A percentile compares a stretch with the other conserved stretches of the same genome.
These are phyloP conservation scores for Sporothrix phasma DNA, from an alignment of 2,329 filamentous ascomycete genomes.

Conservation along the genomic window DNA sequence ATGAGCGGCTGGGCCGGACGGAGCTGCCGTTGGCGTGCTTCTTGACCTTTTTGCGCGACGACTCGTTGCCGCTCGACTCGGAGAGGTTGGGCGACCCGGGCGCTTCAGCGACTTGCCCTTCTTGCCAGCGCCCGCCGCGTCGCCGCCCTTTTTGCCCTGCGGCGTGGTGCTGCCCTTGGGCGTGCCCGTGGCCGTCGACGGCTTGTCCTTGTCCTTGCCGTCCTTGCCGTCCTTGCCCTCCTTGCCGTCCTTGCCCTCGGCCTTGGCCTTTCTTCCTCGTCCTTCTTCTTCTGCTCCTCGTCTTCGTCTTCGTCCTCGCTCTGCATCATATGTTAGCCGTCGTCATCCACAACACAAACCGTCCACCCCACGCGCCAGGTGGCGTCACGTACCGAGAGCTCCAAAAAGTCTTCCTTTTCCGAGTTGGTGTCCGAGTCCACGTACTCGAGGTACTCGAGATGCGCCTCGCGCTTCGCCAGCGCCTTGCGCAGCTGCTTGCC, in stretches of 20 bases:
- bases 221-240: slow-evolving; percentile 48
- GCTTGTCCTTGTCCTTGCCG: slow-evolving; percentile 37
- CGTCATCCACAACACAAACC: slow-evolving; percentile 15
- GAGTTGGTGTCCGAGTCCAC: slow-evolving; percentile 68
- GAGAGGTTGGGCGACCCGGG: slow-evolving; percentile 78
- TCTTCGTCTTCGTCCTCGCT: slow-evolving; percentile 29
- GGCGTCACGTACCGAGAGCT: slow-evolving; percentile 25
- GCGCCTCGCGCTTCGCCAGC: slow-evolving; percentile 74
- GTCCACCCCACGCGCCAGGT: background rate
- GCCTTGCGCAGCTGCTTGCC: slow-evolving; percentile 73
- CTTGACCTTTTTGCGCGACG: slow-evolving; percentile 66
- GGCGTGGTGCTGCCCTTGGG: slow-evolving; percentile 58
- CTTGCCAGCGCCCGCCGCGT: slow-evolving; percentile 35
- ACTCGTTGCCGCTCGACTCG: slow-evolving; percentile 87
- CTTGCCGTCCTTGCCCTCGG: slow-evolving; percentile 51
- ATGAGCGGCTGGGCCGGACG: slow-evolving; percentile 41
- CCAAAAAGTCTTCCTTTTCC: slow-evolving; percentile 27
- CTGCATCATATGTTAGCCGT: slow-evolving; percentile 21
- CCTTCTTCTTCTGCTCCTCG: slow-evolving; percentile 10
- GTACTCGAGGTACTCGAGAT: slow-evolving; percentile 79
- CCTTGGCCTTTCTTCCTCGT: slow-evolving; percentile 24
- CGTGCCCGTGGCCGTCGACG: slow-evolving; percentile 41
- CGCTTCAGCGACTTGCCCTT: slow-evolving; percentile 64
- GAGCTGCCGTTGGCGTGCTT: slow-evolving; percentile 44
- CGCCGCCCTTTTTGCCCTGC: slow-evolving; percentile 33